Evolutionary conservation across 1,139 yeast species (phyloP).

Genomic region (Blastobotrys buckinghamii): DNA sequence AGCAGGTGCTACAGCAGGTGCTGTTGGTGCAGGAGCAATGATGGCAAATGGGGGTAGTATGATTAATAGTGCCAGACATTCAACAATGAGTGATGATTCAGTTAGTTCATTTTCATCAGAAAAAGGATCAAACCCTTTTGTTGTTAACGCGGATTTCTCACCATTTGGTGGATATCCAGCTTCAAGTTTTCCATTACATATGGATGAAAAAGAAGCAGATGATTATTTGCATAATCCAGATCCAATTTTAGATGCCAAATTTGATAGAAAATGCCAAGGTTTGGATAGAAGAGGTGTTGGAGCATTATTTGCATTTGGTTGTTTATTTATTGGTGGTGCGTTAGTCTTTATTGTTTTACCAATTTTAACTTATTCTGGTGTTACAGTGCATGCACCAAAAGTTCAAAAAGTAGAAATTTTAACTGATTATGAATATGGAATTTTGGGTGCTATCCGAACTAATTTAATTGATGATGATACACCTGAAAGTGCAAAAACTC

Average conservation of each 20-base stretch:
- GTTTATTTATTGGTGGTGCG: slow-evolving; percentile 54
- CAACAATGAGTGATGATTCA: slow-evolving; percentile 26
- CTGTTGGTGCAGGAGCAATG: slow-evolving; percentile 13
- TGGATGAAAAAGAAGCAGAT: slow-evolving; percentile 88
- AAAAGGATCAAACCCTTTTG: slow-evolving; percentile 27
- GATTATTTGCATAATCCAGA: slow-evolving; percentile 92
- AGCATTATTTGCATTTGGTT: slow-evolving; percentile 46
- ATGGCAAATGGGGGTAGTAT: slow-evolving; percentile 12
- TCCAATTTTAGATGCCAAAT: slow-evolving; percentile 78
- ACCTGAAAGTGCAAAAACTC: slow-evolving; percentile 48
- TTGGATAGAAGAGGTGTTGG: slow-evolving; percentile 36
- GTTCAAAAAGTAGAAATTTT: slow-evolving; percentile 39
- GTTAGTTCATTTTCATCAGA: slow-evolving; percentile 26
- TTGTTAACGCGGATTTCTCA: slow-evolving; percentile 42
- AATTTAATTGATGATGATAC: slow-evolving; percentile 72
- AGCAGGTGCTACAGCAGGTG: slow-evolving; percentile 6
- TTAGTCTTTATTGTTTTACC: slow-evolving; percentile 67
- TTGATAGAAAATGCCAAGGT: slow-evolving; percentile 59
- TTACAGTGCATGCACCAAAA: slow-evolving; percentile 28
- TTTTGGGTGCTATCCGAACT: slow-evolving; percentile 56
- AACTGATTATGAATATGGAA: slow-evolving; percentile 54
- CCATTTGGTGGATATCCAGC: slow-evolving; percentile 97
- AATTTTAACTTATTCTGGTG: slow-evolving; percentile 68
- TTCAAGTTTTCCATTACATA: slow-evolving; percentile 71
- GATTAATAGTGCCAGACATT: slow-evolving; percentile 16